phyloP scores from a whole-genome alignment of 805 yeast genomes.

The Middelhovenomyces tepae region DNA sequence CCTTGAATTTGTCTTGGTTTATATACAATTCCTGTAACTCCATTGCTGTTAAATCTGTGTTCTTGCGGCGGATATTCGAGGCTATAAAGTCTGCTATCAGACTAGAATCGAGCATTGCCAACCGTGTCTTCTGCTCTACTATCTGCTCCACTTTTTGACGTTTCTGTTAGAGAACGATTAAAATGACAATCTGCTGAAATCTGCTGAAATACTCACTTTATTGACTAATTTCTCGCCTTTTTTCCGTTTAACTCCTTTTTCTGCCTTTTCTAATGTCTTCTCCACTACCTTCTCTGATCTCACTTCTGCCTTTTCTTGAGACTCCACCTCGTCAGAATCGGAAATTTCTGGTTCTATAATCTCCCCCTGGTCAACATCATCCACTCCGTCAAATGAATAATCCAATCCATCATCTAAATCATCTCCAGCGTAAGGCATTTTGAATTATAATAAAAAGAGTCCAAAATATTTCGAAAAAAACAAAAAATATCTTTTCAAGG shows the following conservation, averaged over 20 bases:
- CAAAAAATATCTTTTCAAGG: no score
- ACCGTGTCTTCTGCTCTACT: conserved; percentile 42
- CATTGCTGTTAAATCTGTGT: conserved; percentile 62
- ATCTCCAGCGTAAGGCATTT: no score
- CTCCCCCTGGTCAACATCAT: conserved; percentile 32
- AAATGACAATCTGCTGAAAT: background rate
- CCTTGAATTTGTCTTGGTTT: conserved; percentile 49
- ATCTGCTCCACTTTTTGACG: conserved; percentile 59
- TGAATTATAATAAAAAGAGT: no score
- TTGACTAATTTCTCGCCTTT: conserved; percentile 11
- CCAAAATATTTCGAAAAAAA: no score
- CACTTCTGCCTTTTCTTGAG: conserved; percentile 14
- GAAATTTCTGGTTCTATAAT: conserved; percentile 18
- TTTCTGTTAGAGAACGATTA: conserved; percentile 33
- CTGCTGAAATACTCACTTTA: conserved; percentile 12
- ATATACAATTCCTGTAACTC: conserved; percentile 61
- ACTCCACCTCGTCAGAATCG: conserved; percentile 17
- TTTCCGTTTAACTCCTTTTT: conserved; percentile 14
- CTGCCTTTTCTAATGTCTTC: conserved; percentile 21
- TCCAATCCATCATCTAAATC: conserved; percentile 74
- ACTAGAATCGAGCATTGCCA: conserved; percentile 50
- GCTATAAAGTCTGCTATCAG: conserved; percentile 63
- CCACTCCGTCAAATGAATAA: conserved; percentile 41
- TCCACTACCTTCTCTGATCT: conserved; percentile 16
- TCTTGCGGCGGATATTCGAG: conserved; percentile 44